Base-by-base conservation (phyloP, 164 flowering plant species). In the Protea cynaroides region DNA sequence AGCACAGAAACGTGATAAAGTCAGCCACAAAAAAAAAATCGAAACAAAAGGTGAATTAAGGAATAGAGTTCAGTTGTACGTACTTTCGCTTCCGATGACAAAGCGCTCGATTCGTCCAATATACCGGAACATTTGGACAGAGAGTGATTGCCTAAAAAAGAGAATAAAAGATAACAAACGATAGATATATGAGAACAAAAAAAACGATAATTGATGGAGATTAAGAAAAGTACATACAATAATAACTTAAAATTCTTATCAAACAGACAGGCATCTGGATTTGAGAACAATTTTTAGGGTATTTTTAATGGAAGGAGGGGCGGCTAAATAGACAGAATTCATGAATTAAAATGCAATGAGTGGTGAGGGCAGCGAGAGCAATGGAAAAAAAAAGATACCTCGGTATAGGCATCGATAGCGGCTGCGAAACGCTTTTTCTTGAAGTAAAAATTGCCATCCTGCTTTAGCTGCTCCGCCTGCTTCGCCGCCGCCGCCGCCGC, bases 341-440 rank as follows among this genome's bases (percentile, higher is more conserved):
- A 4, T 2, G 19, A 49, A 49, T 18, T 49, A 15, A 18, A 49
- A 49, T 14, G 46, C 10, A 8, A 49, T 13, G 3, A 49, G 18
- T 49, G 15, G 17, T 44, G 8, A 12, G 49, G 15, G 49, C 49
- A 12, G 8, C 49, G 17, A 44, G 49, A 44, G 49, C n/a, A n/a
- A n/a, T n/a, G 12, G 12, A 49, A 49, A 13, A 49, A 15, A 25
- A 1, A 44, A 57, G 37, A 29, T 50, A 89, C 98, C 91, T 83
- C 93, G 0, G 98, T 90, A 55, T 92, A 90, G 38, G 98, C 98
- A 61, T 92, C 98, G 36, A 90, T 92, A 74, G 98, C 96, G 59
- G 98, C 98, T 4, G 79, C 88, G 43, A 83, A 83, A 0, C 86
- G 81, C 14, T 73, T 75, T 62, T 83, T 87, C 59, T 66, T 73